Base-by-base conservation (phyloP, 2,329 filamentous ascomycete genomes). In the Aureobasidium melanogenum region DNA sequence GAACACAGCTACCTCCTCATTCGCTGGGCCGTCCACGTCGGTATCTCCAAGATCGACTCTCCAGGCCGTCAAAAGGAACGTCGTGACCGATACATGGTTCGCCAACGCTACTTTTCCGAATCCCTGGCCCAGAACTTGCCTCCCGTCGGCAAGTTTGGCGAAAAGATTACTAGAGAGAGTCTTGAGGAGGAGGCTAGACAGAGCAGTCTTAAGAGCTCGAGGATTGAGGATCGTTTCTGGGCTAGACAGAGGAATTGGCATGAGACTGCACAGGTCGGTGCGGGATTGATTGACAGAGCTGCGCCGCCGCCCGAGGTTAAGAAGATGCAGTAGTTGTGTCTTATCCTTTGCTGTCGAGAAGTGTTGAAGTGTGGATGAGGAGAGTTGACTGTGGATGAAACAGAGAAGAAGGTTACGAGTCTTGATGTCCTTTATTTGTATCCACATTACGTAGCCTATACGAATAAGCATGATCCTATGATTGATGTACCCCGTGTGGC, bases 1-100 rank as follows among this genome's bases (percentile, higher is more conserved):
- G 94, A 99, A 72, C 93, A 99, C 71, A 76, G 92, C 17, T 97
- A 96, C 72, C 83, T 99, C n/a, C 78, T 86, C 2, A 82, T 89
- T 1, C 87, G 92, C 68, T 81, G 87, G 64, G 82, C 80, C 0
- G 88, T 97, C 5, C 84, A 87, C 43, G 82, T 85, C 58, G 85
- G 86, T 4, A 83, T 99, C 67, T 80, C 79, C 63, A 94, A 91
- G 72, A 77, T 97, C 58, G 92, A 97, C 68, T 92, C 88, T 50
- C 89, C 90, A 0, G 92, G 91, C 0, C 79, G 92, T 61, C 89
- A 95, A 68, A 91, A 91, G 73, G 92, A 96, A 75, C 84, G 88
- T 15, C 85, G 85, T 3, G 89, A 96, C 71, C 83, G 90, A 24
- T 97, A 88, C 74, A 73, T 88, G 51, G 85, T 94, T 70, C 85